phyloP scores from a whole-genome alignment of 2,329 filamentous ascomycete genomes.

The Didymellaceae sp. region DNA sequence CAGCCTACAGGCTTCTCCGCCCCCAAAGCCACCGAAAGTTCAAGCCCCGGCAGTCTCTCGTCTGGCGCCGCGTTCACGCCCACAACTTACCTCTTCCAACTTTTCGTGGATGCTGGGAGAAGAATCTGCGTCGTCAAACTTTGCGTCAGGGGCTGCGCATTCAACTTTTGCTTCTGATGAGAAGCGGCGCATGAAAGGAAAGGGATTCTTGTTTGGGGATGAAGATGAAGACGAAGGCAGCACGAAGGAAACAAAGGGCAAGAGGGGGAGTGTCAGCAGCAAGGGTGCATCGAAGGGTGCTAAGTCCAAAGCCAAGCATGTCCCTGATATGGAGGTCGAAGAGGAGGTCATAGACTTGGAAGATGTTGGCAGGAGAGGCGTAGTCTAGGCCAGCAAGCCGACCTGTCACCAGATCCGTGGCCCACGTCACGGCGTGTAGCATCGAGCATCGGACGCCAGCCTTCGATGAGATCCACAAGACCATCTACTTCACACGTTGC shows the following conservation, averaged over 20 bases:
- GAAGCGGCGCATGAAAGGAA: conserved; percentile 45
- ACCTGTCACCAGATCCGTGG: not conserved
- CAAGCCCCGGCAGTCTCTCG: conserved; percentile 28
- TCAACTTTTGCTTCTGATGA: conserved; percentile 45
- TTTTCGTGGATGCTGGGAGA: conserved; percentile 77
- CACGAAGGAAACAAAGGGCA: conserved; percentile 24
- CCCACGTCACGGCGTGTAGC: conserved; percentile 2
- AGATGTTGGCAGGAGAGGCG: conserved; percentile 42
- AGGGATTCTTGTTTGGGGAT: conserved; percentile 51
- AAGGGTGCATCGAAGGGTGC: conserved; percentile 25
- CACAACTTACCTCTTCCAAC: conserved; percentile 73
- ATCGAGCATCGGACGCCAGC: not conserved
- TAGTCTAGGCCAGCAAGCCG: conserved; percentile 24
- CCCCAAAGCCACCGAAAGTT: conserved; percentile 18
- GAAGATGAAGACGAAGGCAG: conserved; percentile 44
- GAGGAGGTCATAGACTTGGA: conserved; percentile 48
- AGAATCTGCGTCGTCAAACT: conserved; percentile 43
- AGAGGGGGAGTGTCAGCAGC: conserved; percentile 29
- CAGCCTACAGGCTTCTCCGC: conserved; percentile 25
- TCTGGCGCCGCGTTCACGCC: conserved; percentile 58
- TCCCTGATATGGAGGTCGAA: conserved; percentile 36
- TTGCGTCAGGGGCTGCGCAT: conserved; percentile 44
- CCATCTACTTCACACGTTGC: not conserved
- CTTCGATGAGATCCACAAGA: conserved; percentile 1
- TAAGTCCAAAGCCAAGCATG: conserved; percentile 33